Conservation (phyloP, 2,329 filamentous ascomycete species). For the Westerdykella ornata region DNA sequence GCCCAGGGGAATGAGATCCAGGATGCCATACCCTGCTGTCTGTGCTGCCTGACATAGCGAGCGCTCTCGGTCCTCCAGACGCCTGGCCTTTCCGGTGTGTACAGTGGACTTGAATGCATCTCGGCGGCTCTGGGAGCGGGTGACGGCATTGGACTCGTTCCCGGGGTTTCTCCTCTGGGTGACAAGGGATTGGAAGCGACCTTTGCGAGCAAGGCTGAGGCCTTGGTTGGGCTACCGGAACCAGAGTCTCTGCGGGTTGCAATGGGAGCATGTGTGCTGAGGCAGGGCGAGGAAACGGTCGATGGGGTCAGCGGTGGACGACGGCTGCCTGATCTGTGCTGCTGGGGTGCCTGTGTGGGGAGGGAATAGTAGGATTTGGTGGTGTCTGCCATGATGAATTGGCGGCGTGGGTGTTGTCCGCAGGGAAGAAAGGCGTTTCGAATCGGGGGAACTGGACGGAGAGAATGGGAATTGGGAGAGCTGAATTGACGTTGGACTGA, state of each 20-base stretch:
- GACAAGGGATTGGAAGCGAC: conserved; percentile 40
- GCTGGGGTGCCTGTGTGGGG: conserved; percentile 31
- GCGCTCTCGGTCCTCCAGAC: conserved; percentile 35
- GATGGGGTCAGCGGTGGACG: conserved; percentile 43
- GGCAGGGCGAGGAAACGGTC: conserved; percentile 41
- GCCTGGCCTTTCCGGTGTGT: conserved; percentile 25
- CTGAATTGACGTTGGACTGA: conserved; percentile 3
- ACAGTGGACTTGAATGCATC: conserved; percentile 23
- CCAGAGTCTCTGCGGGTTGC: conserved; percentile 38
- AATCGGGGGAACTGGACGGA: conserved; percentile 7
- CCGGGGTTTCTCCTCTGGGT: conserved; percentile 32
- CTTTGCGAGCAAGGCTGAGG: conserved; percentile 39
- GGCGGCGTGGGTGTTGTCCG: conserved; percentile 6
- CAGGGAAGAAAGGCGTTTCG: background rate
- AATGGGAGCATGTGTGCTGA: conserved; percentile 38
- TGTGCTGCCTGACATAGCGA: conserved; percentile 33
- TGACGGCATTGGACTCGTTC: conserved; percentile 25
- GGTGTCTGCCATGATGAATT: conserved; percentile 30
- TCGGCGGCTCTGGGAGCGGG: conserved; percentile 16
- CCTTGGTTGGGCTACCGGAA: conserved; percentile 38
- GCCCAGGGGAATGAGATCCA: background rate
- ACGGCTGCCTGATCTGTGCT: conserved; percentile 33
- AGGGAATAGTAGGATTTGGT: conserved; percentile 36
- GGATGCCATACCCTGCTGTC: conserved; percentile 32
- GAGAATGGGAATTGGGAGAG: conserved; percentile 3